Conservation (phyloP, 768 basidiomycete species). For the Rhizopogon vesiculosus region DNA sequence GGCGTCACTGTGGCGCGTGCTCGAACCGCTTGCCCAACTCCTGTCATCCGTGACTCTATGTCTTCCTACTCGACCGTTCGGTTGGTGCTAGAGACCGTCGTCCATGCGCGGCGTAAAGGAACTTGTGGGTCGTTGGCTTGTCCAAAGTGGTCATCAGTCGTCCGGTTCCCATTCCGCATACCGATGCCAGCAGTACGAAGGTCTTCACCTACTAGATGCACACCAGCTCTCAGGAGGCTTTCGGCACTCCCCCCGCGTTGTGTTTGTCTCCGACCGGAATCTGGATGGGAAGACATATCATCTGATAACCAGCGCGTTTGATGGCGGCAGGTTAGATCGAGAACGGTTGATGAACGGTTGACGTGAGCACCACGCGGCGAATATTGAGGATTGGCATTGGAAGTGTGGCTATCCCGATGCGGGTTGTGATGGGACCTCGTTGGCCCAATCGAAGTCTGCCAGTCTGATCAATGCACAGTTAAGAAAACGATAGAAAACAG, state of each 20-base stretch:
- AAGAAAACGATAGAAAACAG: not conserved
- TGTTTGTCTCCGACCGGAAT: constrained; percentile 47
- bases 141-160: constrained; percentile 34
- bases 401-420: constrained; percentile 11
- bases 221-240: constrained; percentile 46
- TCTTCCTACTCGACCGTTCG: constrained; percentile 22
- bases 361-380: constrained; percentile 25
- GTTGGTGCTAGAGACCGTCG: constrained; percentile 1
- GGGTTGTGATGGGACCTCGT: constrained; percentile 31
- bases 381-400: constrained; percentile 19
- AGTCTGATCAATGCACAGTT: constrained; percentile 1
- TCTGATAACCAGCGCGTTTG: constrained; percentile 53
- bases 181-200: constrained; percentile 67
- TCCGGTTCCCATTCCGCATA: constrained; percentile 27
- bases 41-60: constrained; percentile 14
- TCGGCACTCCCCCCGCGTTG: constrained; percentile 68
- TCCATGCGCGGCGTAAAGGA: constrained; percentile 11
- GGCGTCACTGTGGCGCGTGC: too few species aligned
- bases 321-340: constrained; percentile 43
- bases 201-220: constrained; percentile 61
- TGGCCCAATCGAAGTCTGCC: constrained; percentile 31
- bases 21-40: constrained; percentile 7
- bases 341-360: constrained; percentile 40
- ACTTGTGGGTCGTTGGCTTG: constrained; percentile 15
- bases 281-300: constrained; percentile 31